These are phyloP conservation scores for Microdochium bolleyi DNA, from an alignment of 2,329 filamentous ascomycete species.

Conservation along the genomic window DNA sequence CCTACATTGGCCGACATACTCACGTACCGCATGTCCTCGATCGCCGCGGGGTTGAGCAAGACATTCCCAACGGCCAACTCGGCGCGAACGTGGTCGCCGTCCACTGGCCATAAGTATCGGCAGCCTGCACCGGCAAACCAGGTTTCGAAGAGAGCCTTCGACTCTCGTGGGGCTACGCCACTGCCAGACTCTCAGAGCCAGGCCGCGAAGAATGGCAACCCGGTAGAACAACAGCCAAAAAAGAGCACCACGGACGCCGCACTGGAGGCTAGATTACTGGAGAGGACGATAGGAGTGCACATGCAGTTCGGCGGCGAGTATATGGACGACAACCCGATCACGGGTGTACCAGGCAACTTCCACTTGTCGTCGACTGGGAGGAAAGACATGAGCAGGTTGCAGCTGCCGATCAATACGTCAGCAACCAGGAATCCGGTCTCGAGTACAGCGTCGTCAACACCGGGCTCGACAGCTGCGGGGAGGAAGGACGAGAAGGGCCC, in stretches of 20 bases:
- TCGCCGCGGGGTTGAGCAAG: conserved; percentile 46
- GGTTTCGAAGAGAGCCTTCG: conserved; percentile 20
- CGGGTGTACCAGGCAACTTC: conserved; percentile 57
- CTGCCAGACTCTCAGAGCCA: conserved; percentile 27
- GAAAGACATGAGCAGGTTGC: conserved; percentile 27
- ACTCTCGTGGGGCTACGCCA: conserved; percentile 39
- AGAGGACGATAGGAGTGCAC: conserved; percentile 51
- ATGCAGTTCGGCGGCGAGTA: conserved; percentile 55
- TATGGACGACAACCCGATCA: conserved; percentile 62
- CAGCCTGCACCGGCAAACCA: conserved; percentile 17
- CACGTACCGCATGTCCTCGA: conserved; percentile 46
- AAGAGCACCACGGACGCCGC: conserved; percentile 24
- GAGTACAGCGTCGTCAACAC: conserved; percentile 4
- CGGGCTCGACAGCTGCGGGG: conserved; percentile 5
- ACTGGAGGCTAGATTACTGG: conserved; percentile 38
- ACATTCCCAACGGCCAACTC: conserved; percentile 41
- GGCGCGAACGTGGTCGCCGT: conserved; percentile 46
- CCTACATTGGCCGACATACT: conserved; percentile 53
- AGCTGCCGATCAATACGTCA: conserved; percentile 10
- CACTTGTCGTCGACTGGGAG: conserved; percentile 55
- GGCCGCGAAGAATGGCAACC: conserved; percentile 6
- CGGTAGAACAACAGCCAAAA: conserved; percentile 16
- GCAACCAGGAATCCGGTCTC: conserved; percentile 13
- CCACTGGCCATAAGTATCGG: conserved; percentile 44
- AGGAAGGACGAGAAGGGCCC: conserved; percentile 17